These are phyloP conservation scores for Trametes cubensis DNA, from an alignment of 768 basidiomycete genomes.

Conservation along the genomic window DNA sequence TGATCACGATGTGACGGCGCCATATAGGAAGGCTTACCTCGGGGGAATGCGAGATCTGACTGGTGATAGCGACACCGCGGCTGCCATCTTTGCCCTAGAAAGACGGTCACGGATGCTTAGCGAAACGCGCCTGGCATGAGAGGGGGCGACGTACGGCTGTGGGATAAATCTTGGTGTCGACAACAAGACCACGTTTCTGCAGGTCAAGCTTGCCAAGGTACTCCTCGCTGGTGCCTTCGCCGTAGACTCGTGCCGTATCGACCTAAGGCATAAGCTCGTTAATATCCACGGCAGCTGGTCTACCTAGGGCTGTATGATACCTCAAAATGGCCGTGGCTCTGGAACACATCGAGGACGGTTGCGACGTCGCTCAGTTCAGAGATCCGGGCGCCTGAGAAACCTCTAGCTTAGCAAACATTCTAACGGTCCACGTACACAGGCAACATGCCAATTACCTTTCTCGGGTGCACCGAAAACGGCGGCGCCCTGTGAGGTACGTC, in stretches of 20 bases:
- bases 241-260: constrained; percentile 34
- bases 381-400: constrained; percentile 44
- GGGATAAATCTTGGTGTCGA: constrained; percentile 65
- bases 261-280: constrained; percentile 21
- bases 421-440: too few species aligned
- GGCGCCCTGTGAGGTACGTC: constrained; percentile 42
- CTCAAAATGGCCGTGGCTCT: constrained; percentile 58
- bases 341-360: constrained; percentile 56
- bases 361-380: constrained; percentile 50
- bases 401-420: constrained; percentile 3
- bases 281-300: not conserved
- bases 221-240: constrained; percentile 38
- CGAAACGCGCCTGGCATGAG: too few species aligned
- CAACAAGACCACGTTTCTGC: constrained; percentile 50
- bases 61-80: too few species aligned
- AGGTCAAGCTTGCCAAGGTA: constrained; percentile 53
- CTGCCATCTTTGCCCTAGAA: too few species aligned
- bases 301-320: constrained; percentile 26
- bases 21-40: constrained; percentile 15
- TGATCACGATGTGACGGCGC: not conserved
- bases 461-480: constrained; percentile 57
- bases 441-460: constrained; percentile 37
- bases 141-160: constrained; percentile 30
- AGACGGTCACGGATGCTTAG: too few species aligned
- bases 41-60: constrained; percentile 29